Conservation (phyloP, 1,284 basidiomycete species). For the Trichosporon sp. region DNA sequence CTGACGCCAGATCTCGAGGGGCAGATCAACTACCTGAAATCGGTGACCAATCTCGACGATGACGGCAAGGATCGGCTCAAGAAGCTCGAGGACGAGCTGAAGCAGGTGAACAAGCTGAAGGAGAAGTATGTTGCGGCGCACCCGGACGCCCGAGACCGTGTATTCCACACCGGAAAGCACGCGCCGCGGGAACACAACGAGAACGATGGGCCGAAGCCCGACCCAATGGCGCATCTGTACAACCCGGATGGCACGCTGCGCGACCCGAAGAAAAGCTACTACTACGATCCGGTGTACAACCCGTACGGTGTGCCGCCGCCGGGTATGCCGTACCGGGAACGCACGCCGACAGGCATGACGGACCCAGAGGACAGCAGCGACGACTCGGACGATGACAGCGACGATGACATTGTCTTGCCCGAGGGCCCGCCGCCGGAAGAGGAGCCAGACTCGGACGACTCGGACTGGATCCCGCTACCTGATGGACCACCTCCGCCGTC, state of each 20-base stretch:
- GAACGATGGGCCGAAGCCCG: conserved; percentile 16
- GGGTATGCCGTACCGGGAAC: conserved; percentile 86
- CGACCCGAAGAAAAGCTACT: conserved; percentile 82
- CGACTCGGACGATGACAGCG: conserved; percentile 49
- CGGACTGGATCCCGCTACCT: conserved; percentile 52
- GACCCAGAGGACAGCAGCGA: background rate
- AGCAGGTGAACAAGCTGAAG: conserved; percentile 74
- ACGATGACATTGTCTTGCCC: conserved; percentile 82
- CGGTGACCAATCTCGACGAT: conserved; percentile 27
- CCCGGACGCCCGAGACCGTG: conserved; percentile 75
- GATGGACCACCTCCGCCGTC: conserved; percentile 49
- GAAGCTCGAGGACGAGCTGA: conserved; percentile 69
- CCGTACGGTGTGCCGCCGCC: conserved; percentile 93
- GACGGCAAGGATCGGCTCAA: conserved; percentile 38
- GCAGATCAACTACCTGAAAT: conserved; percentile 40
- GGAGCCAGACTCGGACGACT: conserved; percentile 40
- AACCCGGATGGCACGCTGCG: conserved; percentile 73
- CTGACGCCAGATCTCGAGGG: conserved; percentile 42
- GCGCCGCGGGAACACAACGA: conserved; percentile 50
- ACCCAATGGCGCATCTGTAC: conserved; percentile 54
- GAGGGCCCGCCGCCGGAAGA: conserved; percentile 66
- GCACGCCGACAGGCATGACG: conserved; percentile 58
- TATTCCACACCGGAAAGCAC: conserved; percentile 55
- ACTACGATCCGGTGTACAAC: conserved; percentile 90
- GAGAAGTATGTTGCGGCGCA: conserved; percentile 84